Evolutionary conservation across 768 basidiomycete species (phyloP), one percentile per base, ranked within the genome.

Genomic region (Pisolithus orientalis): DNA sequence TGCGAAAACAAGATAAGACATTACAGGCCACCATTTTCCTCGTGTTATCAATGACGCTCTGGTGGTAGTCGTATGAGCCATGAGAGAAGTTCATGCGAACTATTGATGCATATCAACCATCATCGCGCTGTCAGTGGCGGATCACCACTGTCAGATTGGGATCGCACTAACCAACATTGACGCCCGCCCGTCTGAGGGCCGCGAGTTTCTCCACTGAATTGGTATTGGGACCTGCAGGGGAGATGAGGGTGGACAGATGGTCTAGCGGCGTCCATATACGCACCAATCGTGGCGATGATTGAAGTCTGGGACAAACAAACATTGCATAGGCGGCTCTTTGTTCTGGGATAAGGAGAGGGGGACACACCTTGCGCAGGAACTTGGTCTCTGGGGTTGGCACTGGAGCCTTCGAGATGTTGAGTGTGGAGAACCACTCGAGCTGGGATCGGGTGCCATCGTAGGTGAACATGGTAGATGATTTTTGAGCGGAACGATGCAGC

Each of bases 21-120:
- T 61, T 59, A 93, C 92, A 72, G 40, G 82, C 81, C 50, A 91
- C 80, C 77, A 88, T 85, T 67, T 84, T 85, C 63, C 94, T 80
- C 47, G 93, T 88, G 78, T 98, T 98, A 76, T 98, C 94, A 67
- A 99, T 93, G 60, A 98, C 96, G 58, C 90, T 94, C 75, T 99
- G 94, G 75, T 98, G 96, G 70, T 95, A 98, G 63, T 94, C 93
- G 72, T 99, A 94, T 52, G 87, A 87, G 44, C 96, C 96, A 83
- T 99, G 96, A 50, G 95, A 98, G 70, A 98, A 99, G 80, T 99
- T 99, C 96, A 99, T 98, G 73, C 96, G 94, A 58, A 99, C 96
- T 97, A 61, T 29, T 42, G 50, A 39, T 52, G 50, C 28, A 34
- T 34, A 5, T 34, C 34, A 32, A 32, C 31, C 31, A 32, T 32